Evolutionary conservation across 768 basidiomycete species (phyloP).

Genomic region (Boletus rex-veris): DNA sequence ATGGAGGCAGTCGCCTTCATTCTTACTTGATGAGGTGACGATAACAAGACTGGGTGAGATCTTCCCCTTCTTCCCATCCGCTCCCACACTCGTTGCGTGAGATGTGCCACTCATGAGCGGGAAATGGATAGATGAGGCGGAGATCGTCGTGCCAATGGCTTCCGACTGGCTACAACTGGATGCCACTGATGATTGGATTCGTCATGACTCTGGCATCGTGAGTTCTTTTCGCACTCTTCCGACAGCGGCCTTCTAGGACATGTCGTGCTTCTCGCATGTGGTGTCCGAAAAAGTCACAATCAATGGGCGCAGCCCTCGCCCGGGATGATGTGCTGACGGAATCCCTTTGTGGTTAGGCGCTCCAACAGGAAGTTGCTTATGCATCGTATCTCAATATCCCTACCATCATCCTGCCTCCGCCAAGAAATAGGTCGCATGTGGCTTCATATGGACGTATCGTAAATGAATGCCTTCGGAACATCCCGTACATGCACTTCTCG

Average conservation of each 20-base stretch:
- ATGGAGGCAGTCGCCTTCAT: conserved; percentile 83
- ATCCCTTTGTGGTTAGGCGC: conserved; percentile 52
- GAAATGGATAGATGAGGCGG: conserved; percentile 60
- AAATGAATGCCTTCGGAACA: conserved; percentile 67
- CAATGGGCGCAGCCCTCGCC: conserved; percentile 18
- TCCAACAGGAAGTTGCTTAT: conserved; percentile 89
- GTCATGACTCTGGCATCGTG: conserved; percentile 94
- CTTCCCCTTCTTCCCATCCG: conserved; percentile 6
- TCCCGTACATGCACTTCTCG: conserved; percentile 74
- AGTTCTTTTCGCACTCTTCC: conserved; percentile 31
- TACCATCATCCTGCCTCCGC: conserved; percentile 84
- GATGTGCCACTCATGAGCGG: conserved; percentile 13
- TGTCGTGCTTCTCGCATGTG: conserved; percentile 14
- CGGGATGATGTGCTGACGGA: conserved; percentile 12
- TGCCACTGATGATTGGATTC: conserved; percentile 86
- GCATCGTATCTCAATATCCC: conserved; percentile 89
- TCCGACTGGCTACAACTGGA: conserved; percentile 97
- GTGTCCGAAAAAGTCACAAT: conserved; percentile 10
- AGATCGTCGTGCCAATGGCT: conserved; percentile 67
- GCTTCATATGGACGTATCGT: conserved; percentile 93
- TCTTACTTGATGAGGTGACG: conserved; percentile 81
- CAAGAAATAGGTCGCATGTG: conserved; percentile 75
- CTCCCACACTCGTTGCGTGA: conserved; percentile 10
- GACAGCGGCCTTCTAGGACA: conserved; percentile 3
- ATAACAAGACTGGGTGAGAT: conserved; percentile 72